phyloP scores from a whole-genome alignment of 2,329 filamentous ascomycete species.

The Bipolaris gigantea region DNA sequence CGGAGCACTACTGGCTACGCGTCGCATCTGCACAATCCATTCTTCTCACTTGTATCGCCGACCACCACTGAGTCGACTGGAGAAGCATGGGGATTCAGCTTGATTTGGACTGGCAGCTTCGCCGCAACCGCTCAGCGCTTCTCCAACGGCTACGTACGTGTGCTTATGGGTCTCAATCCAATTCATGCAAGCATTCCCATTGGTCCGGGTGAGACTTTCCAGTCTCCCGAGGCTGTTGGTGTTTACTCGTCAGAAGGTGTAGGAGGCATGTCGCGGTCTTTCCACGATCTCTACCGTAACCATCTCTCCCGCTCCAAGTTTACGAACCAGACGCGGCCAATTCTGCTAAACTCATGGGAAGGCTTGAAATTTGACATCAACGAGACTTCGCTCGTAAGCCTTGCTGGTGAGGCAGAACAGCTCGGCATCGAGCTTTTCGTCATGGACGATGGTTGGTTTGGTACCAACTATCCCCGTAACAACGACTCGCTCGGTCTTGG shows the following conservation, averaged over 20 bases:
- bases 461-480: conserved; percentile 61
- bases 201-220: conserved; percentile 58
- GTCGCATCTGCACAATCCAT: conserved; percentile 66
- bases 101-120: conserved; percentile 67
- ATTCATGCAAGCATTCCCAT: conserved; percentile 63
- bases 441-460: conserved; percentile 70
- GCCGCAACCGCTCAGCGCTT: conserved; percentile 63
- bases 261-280: conserved; percentile 63
- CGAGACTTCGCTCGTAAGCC: conserved; percentile 56
- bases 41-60: conserved; percentile 60
- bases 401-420: conserved; percentile 60
- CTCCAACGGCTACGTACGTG: conserved; percentile 63
- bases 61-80: conserved; percentile 63
- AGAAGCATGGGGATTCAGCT: conserved; percentile 66
- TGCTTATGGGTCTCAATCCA: conserved; percentile 63
- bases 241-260: conserved; percentile 63
- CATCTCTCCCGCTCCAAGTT: conserved; percentile 63
- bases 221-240: conserved; percentile 64
- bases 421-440: conserved; percentile 66
- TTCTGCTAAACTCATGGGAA: conserved; percentile 68
- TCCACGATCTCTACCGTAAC: conserved; percentile 64
- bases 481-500: conserved; percentile 62
- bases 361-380: conserved; percentile 63
- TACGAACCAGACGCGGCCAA: conserved; percentile 55
- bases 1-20: conserved; percentile 64